Evolutionary conservation across 192 early-diverging fungal genomes (phyloP), one percentile per base, ranked within the genome.

Genomic region (Coemansia sp.): DNA sequence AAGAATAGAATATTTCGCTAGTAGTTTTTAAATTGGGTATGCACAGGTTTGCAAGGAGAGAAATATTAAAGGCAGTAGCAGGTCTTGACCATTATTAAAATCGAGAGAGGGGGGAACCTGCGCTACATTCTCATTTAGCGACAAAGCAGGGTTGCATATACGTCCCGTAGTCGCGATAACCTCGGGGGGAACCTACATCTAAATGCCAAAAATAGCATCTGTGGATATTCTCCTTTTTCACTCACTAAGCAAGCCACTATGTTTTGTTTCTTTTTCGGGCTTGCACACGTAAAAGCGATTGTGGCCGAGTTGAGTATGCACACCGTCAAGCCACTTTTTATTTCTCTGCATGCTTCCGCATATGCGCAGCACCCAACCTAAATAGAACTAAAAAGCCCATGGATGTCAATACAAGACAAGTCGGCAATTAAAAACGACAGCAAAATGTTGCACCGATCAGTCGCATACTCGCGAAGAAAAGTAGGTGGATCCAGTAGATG

Each of bases 281-380:
- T 5, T 21, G 18, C 43, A 45, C 20, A 21, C 18, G 43, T 45
- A 28, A 31, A 33, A 28, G 26, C 52, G 26, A 28, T 55, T 55
- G 52, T 55, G 52, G 52, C 52, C 52, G 52, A 55, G 52, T 55
- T 55, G 52, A 4, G 33, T 55, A 55, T 55, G 26, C 26, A 55
- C 28, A n/a, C 52, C 26, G 25, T 6, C 52, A 55, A 55, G 52
- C 52, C 52, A 31, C 52, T 2, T 33, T 31, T 55, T 20, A 6
- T 38, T 38, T 38, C 9, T 38, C 8, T 45, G 20, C 43, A 45
- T 11, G 43, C 9, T 11, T 45, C 43, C 18, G 43, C 43, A 45
- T 45, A 45, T 45, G 18, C n/a, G 18, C 18, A 45, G 18, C n/a
- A 20, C 41, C 16, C 41, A 45, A 45, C 18, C 6, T 43, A 20